Conservation (phyloP, 2,329 filamentous ascomycete species). For the Talaromyces verruculosus region DNA sequence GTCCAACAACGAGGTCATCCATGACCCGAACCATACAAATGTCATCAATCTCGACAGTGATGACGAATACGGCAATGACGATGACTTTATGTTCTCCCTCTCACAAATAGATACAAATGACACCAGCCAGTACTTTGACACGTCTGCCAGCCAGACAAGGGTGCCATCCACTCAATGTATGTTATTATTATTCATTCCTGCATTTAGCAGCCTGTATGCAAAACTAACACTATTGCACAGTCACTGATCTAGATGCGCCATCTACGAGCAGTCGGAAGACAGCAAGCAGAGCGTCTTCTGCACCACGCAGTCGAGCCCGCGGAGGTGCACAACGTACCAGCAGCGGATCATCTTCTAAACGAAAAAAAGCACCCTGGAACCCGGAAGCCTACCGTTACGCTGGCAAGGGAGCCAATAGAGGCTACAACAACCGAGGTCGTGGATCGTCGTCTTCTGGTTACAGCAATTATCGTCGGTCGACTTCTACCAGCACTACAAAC, state of each 20-base stretch:
- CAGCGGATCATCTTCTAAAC: constrained; percentile 12
- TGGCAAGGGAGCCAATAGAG: not conserved
- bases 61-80: constrained; percentile 39
- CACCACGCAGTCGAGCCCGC: constrained; percentile 13
- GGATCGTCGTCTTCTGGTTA: constrained; percentile 2
- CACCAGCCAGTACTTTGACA: constrained; percentile 38
- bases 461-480: constrained; percentile 8
- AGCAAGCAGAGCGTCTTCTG: constrained; percentile 11
- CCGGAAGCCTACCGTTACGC: not conserved
- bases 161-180: constrained; percentile 18
- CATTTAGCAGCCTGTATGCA: not conserved
- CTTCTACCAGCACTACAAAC: constrained; percentile 23
- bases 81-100: constrained; percentile 34
- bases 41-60: constrained; percentile 46
- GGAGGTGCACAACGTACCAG: constrained; percentile 6
- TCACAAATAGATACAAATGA: constrained; percentile 20
- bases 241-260: constrained; percentile 10
- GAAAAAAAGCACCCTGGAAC: not conserved
- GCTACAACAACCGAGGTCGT: constrained; percentile 8
- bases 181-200: not conserved
- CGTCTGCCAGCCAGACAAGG: constrained; percentile 15
- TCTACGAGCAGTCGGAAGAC: constrained; percentile 6
- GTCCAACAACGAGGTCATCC: constrained; percentile 48
- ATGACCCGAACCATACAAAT: constrained; percentile 48
- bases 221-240: constrained; percentile 16